These are phyloP conservation scores for Pseudonitzschia multiseries DNA, from an alignment of 108 stramenopile genomes.

Conservation along the genomic window DNA sequence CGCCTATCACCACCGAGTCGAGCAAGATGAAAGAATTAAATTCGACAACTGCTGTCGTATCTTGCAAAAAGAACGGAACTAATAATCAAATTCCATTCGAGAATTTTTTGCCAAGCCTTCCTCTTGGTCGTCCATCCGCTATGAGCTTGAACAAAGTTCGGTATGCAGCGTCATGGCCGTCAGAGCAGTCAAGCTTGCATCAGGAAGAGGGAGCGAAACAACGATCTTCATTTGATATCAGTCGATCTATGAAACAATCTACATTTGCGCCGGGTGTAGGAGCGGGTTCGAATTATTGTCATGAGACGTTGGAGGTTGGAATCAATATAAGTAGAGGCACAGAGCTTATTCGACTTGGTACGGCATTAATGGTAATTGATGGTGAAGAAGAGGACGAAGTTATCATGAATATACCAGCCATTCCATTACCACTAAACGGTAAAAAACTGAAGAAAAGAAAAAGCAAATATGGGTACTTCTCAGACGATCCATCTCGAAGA, in stretches of 20 bases:
- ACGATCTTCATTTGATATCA: conserved; percentile 30
- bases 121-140: conserved; percentile 18
- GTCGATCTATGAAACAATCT: conserved; percentile 30
- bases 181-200: conserved; percentile 22
- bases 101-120: conserved; percentile 43
- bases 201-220: conserved; percentile 21
- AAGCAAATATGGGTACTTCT: conserved; percentile 37
- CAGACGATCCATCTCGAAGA: conserved; percentile 20
- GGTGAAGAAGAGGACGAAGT: conserved; percentile 50
- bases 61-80: conserved; percentile 31
- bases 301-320: conserved; percentile 38
- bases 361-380: conserved; percentile 41
- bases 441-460: conserved; percentile 30
- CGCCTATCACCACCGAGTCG: conserved; percentile 8
- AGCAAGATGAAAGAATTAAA: conserved; percentile 11
- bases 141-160: conserved; percentile 5
- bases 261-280: conserved; percentile 15
- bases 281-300: conserved; percentile 32
- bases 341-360: conserved; percentile 54
- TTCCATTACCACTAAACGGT: conserved; percentile 7
- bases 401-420: conserved; percentile 29
- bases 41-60: conserved; percentile 34
- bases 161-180: conserved; percentile 41
- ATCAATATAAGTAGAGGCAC: conserved; percentile 41
- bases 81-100: conserved; percentile 29